Evolutionary conservation across 2,329 filamentous ascomycete species (phyloP).

Genomic region (Aspergillus sergii): DNA sequence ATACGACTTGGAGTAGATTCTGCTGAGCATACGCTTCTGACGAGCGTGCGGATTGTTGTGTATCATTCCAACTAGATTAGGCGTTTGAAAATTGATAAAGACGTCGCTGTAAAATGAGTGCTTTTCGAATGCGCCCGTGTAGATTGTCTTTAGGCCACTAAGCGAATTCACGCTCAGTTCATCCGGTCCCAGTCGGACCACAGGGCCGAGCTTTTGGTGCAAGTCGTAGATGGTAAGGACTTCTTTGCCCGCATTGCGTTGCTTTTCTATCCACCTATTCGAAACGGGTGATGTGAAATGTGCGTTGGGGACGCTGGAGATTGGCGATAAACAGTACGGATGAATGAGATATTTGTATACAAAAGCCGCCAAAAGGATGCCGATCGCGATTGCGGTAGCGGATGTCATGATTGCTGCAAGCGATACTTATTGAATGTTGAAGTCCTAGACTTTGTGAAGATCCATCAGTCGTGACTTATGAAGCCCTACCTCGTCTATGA

Average conservation of each 20-base stretch:
- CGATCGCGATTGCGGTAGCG: not conserved
- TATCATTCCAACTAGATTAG: slow-evolving; percentile 68
- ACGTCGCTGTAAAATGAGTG: slow-evolving; percentile 64
- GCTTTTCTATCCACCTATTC: slow-evolving; percentile 63
- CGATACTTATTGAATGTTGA: not conserved
- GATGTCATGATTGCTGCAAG: not conserved
- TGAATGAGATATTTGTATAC: slow-evolving; percentile 30
- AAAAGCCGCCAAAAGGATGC: not conserved
- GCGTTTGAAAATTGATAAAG: slow-evolving; percentile 65
- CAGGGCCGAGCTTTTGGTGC: slow-evolving; percentile 56
- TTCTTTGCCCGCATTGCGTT: slow-evolving; percentile 57
- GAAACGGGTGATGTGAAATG: slow-evolving; percentile 65
- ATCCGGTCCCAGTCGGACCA: slow-evolving; percentile 63
- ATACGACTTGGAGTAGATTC: slow-evolving; percentile 74
- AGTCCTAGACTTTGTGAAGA: too few relatives aligned
- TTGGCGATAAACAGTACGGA: slow-evolving; percentile 55
- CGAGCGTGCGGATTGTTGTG: slow-evolving; percentile 62
- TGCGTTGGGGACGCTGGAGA: slow-evolving; percentile 63
- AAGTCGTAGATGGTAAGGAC: slow-evolving; percentile 61
- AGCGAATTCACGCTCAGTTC: slow-evolving; percentile 68
- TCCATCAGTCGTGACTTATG: not conserved
- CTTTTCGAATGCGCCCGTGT: slow-evolving; percentile 71
- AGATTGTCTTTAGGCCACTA: slow-evolving; percentile 60
- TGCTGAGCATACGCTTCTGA: slow-evolving; percentile 72
- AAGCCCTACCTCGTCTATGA: not conserved